Conservation (phyloP, 2,329 filamentous ascomycete species). For the Beauveria bassiana region DNA sequence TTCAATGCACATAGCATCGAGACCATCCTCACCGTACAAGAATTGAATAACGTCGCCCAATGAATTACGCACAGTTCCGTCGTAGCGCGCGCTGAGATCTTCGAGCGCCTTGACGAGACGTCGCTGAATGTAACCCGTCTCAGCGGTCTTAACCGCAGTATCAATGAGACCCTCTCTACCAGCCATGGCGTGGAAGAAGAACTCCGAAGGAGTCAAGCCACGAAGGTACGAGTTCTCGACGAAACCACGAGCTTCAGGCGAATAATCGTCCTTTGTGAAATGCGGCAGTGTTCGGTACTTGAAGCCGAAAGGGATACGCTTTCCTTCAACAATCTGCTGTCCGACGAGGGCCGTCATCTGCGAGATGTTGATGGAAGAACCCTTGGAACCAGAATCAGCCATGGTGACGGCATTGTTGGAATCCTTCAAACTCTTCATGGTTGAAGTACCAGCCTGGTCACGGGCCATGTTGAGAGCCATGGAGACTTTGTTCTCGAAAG, state of each 20-base stretch:
- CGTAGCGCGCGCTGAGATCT: conserved; percentile 95
- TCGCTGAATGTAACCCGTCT: conserved; percentile 98
- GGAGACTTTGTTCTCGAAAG: conserved; percentile 95
- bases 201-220: conserved; percentile 89
- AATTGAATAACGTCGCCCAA: conserved; percentile 95
- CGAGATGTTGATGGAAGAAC: conserved; percentile 98
- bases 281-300: conserved; percentile 95
- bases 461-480: conserved; percentile 90
- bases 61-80: conserved; percentile 94
- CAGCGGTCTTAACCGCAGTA: conserved; percentile 97
- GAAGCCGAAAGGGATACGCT: conserved; percentile 98
- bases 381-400: conserved; percentile 94
- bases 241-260: conserved; percentile 91
- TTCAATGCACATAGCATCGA: conserved; percentile 90
- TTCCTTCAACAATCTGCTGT: conserved; percentile 96
- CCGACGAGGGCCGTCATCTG: conserved; percentile 98
- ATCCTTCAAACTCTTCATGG: conserved; percentile 88
- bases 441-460: conserved; percentile 90
- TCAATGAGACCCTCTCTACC: conserved; percentile 99
- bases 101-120: conserved; percentile 96
- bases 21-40: conserved; percentile 92
- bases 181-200: conserved; percentile 99
- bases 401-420: conserved; percentile 95
- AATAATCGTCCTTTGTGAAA: conserved; percentile 99
- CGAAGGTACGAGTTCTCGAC: conserved; percentile 98